Evolutionary conservation across 2,329 filamentous ascomycete genomes (phyloP).

Genomic region (Talaromyces sp.): DNA sequence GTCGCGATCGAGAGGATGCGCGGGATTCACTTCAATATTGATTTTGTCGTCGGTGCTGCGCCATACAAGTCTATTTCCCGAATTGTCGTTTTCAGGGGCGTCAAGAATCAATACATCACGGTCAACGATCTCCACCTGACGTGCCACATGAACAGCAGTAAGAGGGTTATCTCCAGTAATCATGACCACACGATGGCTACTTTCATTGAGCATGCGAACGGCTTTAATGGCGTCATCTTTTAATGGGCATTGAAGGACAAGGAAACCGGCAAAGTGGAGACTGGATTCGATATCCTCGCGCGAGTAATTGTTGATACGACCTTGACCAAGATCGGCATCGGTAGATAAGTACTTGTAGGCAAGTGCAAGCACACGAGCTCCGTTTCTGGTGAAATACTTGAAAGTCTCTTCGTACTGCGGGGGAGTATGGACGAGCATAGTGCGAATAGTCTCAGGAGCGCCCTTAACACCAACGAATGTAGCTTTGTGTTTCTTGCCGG

Average conservation of each 20-base stretch:
- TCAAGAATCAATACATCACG: constrained; percentile 92
- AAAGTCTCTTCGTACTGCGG: constrained; percentile 94
- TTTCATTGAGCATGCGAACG: constrained; percentile 96
- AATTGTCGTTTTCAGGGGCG: constrained; percentile 82
- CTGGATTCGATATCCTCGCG: constrained; percentile 85
- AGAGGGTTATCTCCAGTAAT: constrained; percentile 98
- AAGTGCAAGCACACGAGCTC: constrained; percentile 87
- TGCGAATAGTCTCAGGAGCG: constrained; percentile 93
- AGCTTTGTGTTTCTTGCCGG: constrained; percentile 71
- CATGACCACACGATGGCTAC: constrained; percentile 97
- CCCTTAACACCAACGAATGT: constrained; percentile 97
- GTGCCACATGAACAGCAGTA: constrained; percentile 91
- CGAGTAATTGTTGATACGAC: constrained; percentile 88
- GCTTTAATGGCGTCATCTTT: constrained; percentile 95
- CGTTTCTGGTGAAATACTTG: constrained; percentile 96
- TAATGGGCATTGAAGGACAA: constrained; percentile 90
- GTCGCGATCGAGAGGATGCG: constrained; percentile 71
- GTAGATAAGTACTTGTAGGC: constrained; percentile 87
- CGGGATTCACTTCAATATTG: constrained; percentile 79
- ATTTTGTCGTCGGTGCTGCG: constrained; percentile 89
- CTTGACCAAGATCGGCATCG: constrained; percentile 76
- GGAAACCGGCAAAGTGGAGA: constrained; percentile 86
- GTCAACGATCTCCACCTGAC: constrained; percentile 95
- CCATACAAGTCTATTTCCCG: constrained; percentile 82
- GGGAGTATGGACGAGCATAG: constrained; percentile 80